Evolutionary conservation across 768 basidiomycete species (phyloP).

Genomic region (Hydnomerulius pinastri): DNA sequence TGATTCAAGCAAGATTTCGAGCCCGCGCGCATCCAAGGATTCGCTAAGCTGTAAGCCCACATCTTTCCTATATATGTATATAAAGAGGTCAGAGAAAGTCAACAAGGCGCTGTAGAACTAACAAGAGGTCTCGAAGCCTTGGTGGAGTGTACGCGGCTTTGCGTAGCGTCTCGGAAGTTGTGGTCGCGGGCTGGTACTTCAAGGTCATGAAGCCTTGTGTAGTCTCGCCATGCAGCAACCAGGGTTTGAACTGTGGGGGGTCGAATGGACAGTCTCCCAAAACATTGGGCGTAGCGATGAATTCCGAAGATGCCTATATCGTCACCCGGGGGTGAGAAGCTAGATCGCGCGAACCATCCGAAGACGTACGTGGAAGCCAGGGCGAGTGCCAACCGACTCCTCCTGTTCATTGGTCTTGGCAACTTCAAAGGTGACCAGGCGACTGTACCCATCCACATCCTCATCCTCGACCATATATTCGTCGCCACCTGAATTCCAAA

Average conservation of each 20-base stretch:
- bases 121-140: slow-evolving; percentile 16
- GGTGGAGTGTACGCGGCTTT: slow-evolving; percentile 4
- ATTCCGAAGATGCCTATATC: slow-evolving; percentile 9
- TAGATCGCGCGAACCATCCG: not conserved
- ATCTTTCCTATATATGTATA: slow-evolving; percentile 12
- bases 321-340: not conserved
- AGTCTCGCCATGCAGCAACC: slow-evolving; percentile 36
- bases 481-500: slow-evolving; percentile 37
- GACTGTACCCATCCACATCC: slow-evolving; percentile 41
- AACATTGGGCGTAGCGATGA: slow-evolving; percentile 4
- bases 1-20: not conserved
- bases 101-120: slow-evolving; percentile 2
- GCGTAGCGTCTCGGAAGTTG: not conserved
- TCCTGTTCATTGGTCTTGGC: slow-evolving; percentile 54
- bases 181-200: slow-evolving; percentile 14
- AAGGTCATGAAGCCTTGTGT: slow-evolving; percentile 35
- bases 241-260: slow-evolving; percentile 15
- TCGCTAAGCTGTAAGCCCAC: slow-evolving; percentile 18
- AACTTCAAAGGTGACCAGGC: slow-evolving; percentile 52
- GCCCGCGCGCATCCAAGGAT: slow-evolving; percentile 10
- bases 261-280: slow-evolving; percentile 12
- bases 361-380: slow-evolving; percentile 42
- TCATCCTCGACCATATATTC: slow-evolving; percentile 20
- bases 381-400: slow-evolving; percentile 42
- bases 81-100: not conserved